phyloP scores from a whole-genome alignment of 805 yeast species.

The Yarrowia bubula region DNA sequence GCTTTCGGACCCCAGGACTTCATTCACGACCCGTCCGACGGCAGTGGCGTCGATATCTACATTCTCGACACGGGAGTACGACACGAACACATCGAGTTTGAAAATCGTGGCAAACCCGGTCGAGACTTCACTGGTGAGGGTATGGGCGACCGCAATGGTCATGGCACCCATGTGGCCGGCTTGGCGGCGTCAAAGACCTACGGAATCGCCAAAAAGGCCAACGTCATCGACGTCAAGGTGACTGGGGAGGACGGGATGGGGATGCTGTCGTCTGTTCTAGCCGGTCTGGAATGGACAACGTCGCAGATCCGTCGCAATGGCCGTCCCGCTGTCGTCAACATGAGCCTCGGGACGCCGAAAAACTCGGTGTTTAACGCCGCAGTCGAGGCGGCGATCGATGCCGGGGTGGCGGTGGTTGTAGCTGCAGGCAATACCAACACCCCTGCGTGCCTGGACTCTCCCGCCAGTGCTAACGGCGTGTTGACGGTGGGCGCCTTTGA shows the following conservation, averaged over 20 bases:
- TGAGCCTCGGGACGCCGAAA: constrained; percentile 36
- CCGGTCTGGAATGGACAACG: constrained; percentile 51
- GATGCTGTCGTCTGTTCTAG: constrained; percentile 40
- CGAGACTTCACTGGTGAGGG: constrained; percentile 56
- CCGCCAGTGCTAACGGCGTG: constrained; percentile 72
- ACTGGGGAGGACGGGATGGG: constrained; percentile 70
- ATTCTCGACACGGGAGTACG: constrained; percentile 76
- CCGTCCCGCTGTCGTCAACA: constrained; percentile 32
- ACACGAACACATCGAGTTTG: constrained; percentile 41
- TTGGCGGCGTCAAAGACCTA: constrained; percentile 71
- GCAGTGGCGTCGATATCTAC: constrained; percentile 61
- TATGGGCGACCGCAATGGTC: constrained; percentile 74
- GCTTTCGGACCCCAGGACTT: constrained; percentile 45
- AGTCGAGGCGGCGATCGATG: constrained; percentile 33
- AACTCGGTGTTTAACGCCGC: constrained; percentile 35
- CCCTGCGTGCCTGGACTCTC: constrained; percentile 82
- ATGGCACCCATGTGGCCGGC: constrained; percentile 91
- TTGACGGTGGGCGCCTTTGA: constrained; percentile 89
- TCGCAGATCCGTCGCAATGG: constrained; percentile 57
- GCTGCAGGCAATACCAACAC: constrained; percentile 66
- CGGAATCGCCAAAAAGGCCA: constrained; percentile 77
- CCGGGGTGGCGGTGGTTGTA: constrained; percentile 36
- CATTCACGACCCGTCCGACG: constrained; percentile 46
- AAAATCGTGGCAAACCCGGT: constrained; percentile 66
- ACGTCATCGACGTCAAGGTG: constrained; percentile 71